Conservation (phyloP, 1,139 yeast species). For the Blastobotrys buckinghamii region DNA sequence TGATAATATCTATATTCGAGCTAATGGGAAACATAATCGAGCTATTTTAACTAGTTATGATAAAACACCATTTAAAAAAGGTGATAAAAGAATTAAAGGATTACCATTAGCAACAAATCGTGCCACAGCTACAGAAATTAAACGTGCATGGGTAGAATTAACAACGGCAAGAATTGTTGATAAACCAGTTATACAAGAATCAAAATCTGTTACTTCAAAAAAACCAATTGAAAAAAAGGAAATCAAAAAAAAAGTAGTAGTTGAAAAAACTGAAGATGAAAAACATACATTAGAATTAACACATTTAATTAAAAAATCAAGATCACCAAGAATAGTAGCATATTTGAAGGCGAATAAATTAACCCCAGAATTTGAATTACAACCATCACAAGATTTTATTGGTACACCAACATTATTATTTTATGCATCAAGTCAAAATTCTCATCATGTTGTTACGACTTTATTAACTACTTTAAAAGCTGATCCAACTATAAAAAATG, state of each 20-base stretch:
- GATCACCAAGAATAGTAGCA: constrained; percentile 66
- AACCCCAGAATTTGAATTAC: constrained; percentile 42
- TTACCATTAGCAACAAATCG: constrained; percentile 89
- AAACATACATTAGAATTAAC: constrained; percentile 54
- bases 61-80: constrained; percentile 40
- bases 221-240: constrained; percentile 13
- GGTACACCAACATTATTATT: constrained; percentile 73
- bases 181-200: constrained; percentile 46
- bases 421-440: constrained; percentile 65
- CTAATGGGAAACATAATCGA: constrained; percentile 67
- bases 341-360: constrained; percentile 57
- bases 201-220: constrained; percentile 18
- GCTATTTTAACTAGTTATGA: constrained; percentile 60
- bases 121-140: constrained; percentile 79
- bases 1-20: constrained; percentile 70
- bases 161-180: constrained; percentile 53
- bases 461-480: constrained; percentile 62
- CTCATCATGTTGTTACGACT: constrained; percentile 60
- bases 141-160: constrained; percentile 77
- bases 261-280: constrained; percentile 31
- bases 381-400: constrained; percentile 48
- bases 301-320: constrained; percentile 59
- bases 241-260: constrained; percentile 12
- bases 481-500: constrained; percentile 54
- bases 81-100: constrained; percentile 34